phyloP scores from a whole-genome alignment of 129 eudicot species.

The Oenanthe sinensis region DNA sequence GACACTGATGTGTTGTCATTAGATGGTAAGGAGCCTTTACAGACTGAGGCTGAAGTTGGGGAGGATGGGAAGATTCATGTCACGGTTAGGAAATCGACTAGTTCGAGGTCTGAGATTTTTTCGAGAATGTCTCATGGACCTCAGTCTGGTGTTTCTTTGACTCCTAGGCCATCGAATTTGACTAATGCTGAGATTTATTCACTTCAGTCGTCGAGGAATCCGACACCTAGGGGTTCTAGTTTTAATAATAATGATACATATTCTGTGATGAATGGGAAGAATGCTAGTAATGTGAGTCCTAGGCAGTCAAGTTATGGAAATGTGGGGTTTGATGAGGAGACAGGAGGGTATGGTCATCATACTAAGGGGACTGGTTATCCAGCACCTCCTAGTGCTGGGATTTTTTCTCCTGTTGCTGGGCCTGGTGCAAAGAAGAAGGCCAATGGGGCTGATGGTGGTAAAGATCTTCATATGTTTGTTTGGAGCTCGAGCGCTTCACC shows the following conservation, averaged over 20 bases:
- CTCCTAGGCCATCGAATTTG: slow-evolving; percentile 35
- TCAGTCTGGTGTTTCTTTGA: slow-evolving; percentile 21
- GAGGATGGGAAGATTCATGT: slow-evolving; percentile 55
- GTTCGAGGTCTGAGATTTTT: slow-evolving; percentile 24
- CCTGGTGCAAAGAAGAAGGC: slow-evolving; percentile 44
- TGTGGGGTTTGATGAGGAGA: slow-evolving; percentile 60
- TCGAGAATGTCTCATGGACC: slow-evolving; percentile 21
- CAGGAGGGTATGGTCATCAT: slow-evolving; percentile 17
- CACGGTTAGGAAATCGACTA: slow-evolving; percentile 38
- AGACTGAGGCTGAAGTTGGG: slow-evolving; percentile 33
- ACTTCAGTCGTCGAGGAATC: slow-evolving; percentile 38
- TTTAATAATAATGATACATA: slow-evolving; percentile 38
- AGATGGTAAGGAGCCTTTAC: slow-evolving; percentile 32
- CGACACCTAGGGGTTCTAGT: slow-evolving; percentile 46
- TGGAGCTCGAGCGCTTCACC: slow-evolving; percentile 93
- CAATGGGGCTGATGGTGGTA: slow-evolving; percentile 38
- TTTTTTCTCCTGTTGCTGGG: slow-evolving; percentile 61
- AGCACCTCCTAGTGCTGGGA: slow-evolving; percentile 60
- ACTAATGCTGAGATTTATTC: slow-evolving; percentile 47
- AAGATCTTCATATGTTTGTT: slow-evolving; percentile 87
- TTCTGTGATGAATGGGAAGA: slow-evolving; percentile 46
- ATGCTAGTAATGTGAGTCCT: slow-evolving; percentile 44
- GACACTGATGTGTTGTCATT: slow-evolving; percentile 49
- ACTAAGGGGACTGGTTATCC: slow-evolving; percentile 53
- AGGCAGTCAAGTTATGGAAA: slow-evolving; percentile 62